These are phyloP conservation scores for Entomortierella beljakovae DNA, from an alignment of 192 early-diverging fungal species.

Conservation along the genomic window DNA sequence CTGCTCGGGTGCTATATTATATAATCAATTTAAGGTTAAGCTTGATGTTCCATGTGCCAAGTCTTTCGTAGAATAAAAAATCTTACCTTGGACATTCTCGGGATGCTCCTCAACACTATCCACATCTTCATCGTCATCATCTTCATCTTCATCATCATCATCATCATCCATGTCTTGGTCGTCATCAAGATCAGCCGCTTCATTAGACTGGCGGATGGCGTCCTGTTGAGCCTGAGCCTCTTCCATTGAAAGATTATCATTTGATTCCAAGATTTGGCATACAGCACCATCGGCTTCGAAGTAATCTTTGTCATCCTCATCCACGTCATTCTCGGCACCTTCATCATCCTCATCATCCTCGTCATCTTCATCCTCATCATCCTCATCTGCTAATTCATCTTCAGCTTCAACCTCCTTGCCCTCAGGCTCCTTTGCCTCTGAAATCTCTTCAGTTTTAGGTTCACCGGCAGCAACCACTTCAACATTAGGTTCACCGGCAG, in stretches of 20 bases:
- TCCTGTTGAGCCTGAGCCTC: not conserved
- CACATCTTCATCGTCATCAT: not conserved
- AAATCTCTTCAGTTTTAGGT: too few relatives aligned
- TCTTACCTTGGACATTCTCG: not conserved
- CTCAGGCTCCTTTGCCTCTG: not conserved
- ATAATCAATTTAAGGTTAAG: too few relatives aligned
- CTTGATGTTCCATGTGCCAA: too few relatives aligned
- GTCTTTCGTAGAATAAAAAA: too few relatives aligned
- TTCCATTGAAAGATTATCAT: too few relatives aligned
- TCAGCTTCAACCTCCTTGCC: not conserved
- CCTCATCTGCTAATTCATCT: not conserved
- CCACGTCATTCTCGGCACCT: not conserved
- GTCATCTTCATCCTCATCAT: not conserved
- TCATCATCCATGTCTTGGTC: not conserved
- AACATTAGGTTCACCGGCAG: not conserved
- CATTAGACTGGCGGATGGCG: not conserved
- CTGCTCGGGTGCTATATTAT: not conserved
- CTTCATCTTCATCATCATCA: not conserved
- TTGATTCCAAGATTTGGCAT: too few relatives aligned
- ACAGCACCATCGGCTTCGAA: not conserved
- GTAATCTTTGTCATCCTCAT: slow-evolving; percentile 1
- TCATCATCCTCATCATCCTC: slow-evolving; percentile 4
- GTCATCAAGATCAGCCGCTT: not conserved
- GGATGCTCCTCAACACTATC: not conserved
- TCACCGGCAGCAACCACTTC: not conserved